Conservation (phyloP, 2,329 filamentous ascomycete species). For the Fusarium circinatum region DNA sequence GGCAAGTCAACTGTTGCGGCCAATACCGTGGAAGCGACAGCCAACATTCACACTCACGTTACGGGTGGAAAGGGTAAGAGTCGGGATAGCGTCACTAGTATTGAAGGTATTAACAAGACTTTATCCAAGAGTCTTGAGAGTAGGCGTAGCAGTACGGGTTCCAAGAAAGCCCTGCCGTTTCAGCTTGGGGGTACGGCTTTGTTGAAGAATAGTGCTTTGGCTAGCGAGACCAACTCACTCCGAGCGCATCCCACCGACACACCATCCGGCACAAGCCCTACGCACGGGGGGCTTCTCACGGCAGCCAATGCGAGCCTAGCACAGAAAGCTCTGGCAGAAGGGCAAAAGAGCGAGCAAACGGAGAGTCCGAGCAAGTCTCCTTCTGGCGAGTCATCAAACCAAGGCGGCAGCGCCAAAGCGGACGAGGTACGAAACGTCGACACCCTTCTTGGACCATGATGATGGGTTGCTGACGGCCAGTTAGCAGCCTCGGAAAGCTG, state of each 20-base stretch:
- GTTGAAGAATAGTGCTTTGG: constrained; percentile 62
- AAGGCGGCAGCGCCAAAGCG: constrained; percentile 38
- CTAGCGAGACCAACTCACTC: constrained; percentile 69
- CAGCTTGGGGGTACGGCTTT: constrained; percentile 54
- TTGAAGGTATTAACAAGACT: constrained; percentile 79
- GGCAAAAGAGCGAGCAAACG: constrained; percentile 29
- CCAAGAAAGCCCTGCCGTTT: constrained; percentile 77
- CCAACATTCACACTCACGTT: constrained; percentile 69
- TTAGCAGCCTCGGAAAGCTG: constrained; percentile 42
- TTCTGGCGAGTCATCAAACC: constrained; percentile 43
- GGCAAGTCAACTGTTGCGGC: constrained; percentile 92
- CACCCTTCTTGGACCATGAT: constrained; percentile 62
- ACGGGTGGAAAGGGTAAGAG: constrained; percentile 57
- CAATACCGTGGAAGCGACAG: constrained; percentile 86
- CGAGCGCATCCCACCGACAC: constrained; percentile 59
- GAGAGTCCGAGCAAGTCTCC: constrained; percentile 36
- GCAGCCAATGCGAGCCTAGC: constrained; percentile 35
- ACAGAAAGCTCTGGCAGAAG: constrained; percentile 19
- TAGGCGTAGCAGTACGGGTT: constrained; percentile 86
- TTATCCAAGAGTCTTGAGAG: constrained; percentile 90
- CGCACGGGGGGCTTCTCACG: constrained; percentile 47
- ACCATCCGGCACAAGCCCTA: constrained; percentile 54
- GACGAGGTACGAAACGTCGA: constrained; percentile 67
- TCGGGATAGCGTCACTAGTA: constrained; percentile 63
- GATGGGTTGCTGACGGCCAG: constrained; percentile 50